A percentile compares a stretch with the other conserved stretches of the same genome.
Conservation (phyloP, 768 basidiomycete species). For the Phlegmacium glaucopus region DNA sequence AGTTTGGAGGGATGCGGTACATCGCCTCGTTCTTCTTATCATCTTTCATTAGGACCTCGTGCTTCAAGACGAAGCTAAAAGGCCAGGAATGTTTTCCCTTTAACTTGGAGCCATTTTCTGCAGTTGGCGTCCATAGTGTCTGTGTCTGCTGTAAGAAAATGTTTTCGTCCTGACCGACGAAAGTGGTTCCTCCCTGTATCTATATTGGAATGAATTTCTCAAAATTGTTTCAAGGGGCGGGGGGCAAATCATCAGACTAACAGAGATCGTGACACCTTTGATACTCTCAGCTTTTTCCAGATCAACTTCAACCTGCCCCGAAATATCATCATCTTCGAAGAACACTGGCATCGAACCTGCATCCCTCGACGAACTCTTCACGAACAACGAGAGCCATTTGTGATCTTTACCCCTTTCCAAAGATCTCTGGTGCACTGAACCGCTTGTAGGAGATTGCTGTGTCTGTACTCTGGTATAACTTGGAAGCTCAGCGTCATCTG, state of each 20-base stretch:
- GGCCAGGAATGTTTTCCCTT: constrained; percentile 46
- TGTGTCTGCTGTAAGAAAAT: constrained; percentile 42
- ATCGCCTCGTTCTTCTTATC: constrained; percentile 24
- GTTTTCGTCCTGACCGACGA: constrained; percentile 53
- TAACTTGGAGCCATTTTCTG: constrained; percentile 29
- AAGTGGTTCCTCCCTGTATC: constrained; percentile 46
- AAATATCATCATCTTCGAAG: constrained; percentile 43
- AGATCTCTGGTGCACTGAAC: constrained; percentile 34
- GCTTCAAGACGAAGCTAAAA: constrained; percentile 45
- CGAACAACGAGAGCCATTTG: constrained; percentile 46
- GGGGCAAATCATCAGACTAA: constrained; percentile 21
- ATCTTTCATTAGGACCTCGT: constrained; percentile 35
- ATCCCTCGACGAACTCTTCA: constrained; percentile 43
- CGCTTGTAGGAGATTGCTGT: constrained; percentile 1
- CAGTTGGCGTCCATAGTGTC: constrained; percentile 37
- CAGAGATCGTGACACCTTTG: constrained; percentile 46
- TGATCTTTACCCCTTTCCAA: constrained; percentile 41
- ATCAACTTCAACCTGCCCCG: constrained; percentile 49
- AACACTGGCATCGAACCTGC: constrained; percentile 41
- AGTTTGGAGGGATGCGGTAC: constrained; percentile 21
- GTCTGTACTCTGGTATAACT: constrained; percentile 12
- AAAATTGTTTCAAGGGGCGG: neutral
- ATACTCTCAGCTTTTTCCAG: constrained; percentile 45
- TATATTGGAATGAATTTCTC: constrained; percentile 13
- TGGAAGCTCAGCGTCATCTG: constrained; percentile 15